These are phyloP conservation scores for Pleurotus platypus DNA, from an alignment of 768 basidiomycete genomes.

Conservation along the genomic window DNA sequence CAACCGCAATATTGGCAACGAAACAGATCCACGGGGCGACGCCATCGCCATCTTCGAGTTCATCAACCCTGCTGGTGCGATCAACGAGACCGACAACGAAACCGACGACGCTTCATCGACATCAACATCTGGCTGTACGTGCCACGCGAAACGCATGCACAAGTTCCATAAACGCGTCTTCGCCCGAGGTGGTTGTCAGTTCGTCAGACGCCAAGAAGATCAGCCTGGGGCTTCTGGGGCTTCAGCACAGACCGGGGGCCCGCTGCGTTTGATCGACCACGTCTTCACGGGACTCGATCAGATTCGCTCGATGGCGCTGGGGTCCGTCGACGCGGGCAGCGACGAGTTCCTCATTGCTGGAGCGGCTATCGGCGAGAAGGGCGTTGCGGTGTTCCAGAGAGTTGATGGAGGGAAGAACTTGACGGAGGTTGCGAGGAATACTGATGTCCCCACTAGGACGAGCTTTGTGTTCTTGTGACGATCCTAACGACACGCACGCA, in stretches of 20 bases:
- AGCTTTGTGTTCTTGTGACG: conserved; percentile 34
- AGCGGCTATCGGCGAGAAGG: conserved; percentile 48
- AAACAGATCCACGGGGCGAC: conserved; percentile 46
- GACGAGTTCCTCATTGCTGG: conserved; percentile 52
- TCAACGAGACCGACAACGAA: conserved; percentile 13
- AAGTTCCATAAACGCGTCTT: conserved; percentile 4
- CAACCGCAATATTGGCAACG: conserved; percentile 51
- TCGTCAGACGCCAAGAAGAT: neutral
- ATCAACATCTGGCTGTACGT: conserved; percentile 39
- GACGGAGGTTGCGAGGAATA: conserved; percentile 48
- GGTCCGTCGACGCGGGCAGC: conserved; percentile 34
- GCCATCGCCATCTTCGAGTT: conserved; percentile 54
- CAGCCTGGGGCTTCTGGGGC: too few relatives aligned
- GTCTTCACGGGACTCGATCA: conserved; percentile 53
- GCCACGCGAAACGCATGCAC: conserved; percentile 15
- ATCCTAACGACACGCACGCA: too few relatives aligned
- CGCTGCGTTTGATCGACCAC: conserved; percentile 41
- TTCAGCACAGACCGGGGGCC: neutral
- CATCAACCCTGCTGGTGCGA: conserved; percentile 19
- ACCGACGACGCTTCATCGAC: conserved; percentile 46
- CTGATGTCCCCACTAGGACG: conserved; percentile 46
- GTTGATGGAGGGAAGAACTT: conserved; percentile 51
- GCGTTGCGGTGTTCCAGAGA: conserved; percentile 55
- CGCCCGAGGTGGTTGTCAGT: conserved; percentile 2
- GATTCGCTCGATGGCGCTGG: conserved; percentile 51